Base-by-base conservation (phyloP, 495 filamentous ascomycete genomes). In the Xylaria cubensis region DNA sequence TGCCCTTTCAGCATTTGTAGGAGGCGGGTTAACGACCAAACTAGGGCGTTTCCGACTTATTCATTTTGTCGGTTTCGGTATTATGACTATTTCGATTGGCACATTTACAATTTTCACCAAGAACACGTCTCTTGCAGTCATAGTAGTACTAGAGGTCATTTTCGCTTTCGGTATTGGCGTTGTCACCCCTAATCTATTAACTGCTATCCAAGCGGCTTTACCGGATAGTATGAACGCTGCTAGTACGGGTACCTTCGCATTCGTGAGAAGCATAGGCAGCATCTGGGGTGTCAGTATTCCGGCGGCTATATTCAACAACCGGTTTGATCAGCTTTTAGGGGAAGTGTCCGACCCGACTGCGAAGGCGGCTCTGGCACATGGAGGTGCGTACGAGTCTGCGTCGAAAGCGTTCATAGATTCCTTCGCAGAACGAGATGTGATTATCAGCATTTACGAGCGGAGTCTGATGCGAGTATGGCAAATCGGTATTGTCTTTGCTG, bases 11-110 rank as follows among this genome's bases (percentile, higher is more conserved):
- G 72, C 82, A 9, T 80, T 82, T 0, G 64, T 77, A 21, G 82
- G 79, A 29, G 85, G 83, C 3, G 72, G 78, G 1, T 7, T 87
- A 36, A 68, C 89, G 13, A 62, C 82, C 7, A 83, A 83, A 69
- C 66, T 79, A 65, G 83, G 88, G 10, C 50, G 79, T 36, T 85
- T 90, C 76, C 73, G 82, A 41, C 75, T 83, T 51, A 74, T 89
- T 69, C 85, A 84, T 32, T n/a, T 74, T 1, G 64, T 78, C 44
- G 79, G 82, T 13, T 83, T 85, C 68, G 72, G 75, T 17, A 24
- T 86, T 19, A 81, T 85, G 71, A 67, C 78, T 1, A 41, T 85
- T 19, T 82, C 82, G 1, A 74, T 85, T 53, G 76, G 85, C 0
- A 73, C 84, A n/a, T 84, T 86, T 75, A 77, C 78, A 7, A 26